phyloP scores from a whole-genome alignment of 2,329 filamentous ascomycete genomes.

The Epicoccum sorghinum region DNA sequence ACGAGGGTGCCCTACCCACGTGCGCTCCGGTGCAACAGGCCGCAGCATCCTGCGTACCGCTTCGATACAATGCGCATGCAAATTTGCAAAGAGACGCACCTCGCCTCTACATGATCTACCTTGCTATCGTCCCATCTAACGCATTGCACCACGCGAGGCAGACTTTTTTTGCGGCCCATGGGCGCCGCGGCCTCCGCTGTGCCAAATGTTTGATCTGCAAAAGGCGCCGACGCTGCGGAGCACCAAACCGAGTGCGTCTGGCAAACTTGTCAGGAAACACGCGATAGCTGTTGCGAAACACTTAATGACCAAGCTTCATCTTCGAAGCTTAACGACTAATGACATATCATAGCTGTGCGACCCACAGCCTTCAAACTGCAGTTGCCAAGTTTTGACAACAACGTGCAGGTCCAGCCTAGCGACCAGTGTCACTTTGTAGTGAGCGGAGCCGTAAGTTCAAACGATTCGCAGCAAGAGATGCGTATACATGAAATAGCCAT shows the following conservation, averaged over 20 bases:
- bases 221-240: constrained; percentile 4
- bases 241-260: constrained; percentile 13
- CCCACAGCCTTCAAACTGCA: not conserved
- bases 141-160: constrained; percentile 3
- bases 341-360: constrained; percentile 4
- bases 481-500: not conserved
- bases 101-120: constrained; percentile 6
- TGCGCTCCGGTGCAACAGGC: constrained; percentile 1
- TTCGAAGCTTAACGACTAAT: constrained; percentile 5
- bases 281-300: constrained; percentile 14
- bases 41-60: not conserved
- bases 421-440: not conserved
- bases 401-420: constrained; percentile 5
- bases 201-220: constrained; percentile 5
- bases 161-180: constrained; percentile 4
- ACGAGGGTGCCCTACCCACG: constrained; percentile 14
- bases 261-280: constrained; percentile 9
- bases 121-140: not conserved
- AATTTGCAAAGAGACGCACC: not conserved
- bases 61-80: not conserved
- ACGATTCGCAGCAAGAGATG: not conserved
- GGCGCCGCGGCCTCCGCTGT: constrained; percentile 3
- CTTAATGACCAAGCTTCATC: constrained; percentile 9
- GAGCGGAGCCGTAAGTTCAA: not conserved
- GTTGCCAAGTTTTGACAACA: constrained; percentile 1